phyloP scores from a whole-genome alignment of 768 basidiomycete species.

The Lactarius deliciosus region DNA sequence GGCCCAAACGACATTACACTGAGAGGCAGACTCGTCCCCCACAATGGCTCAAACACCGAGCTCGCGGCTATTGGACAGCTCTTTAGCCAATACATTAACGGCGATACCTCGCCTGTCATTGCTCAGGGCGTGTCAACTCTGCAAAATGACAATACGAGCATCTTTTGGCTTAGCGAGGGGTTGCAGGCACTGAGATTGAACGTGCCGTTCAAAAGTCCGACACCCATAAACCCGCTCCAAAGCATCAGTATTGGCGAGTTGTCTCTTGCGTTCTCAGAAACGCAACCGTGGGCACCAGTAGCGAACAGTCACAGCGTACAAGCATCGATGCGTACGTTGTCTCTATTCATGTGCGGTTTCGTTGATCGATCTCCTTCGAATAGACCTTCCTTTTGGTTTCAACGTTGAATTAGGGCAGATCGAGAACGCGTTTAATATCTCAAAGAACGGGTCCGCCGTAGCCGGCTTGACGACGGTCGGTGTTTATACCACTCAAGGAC shows the following conservation, averaged over 20 bases:
- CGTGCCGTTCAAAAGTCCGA: constrained; percentile 58
- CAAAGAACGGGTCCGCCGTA: constrained; percentile 50
- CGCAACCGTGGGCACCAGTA: constrained; percentile 57
- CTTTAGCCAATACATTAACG: constrained; percentile 73
- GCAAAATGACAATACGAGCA: constrained; percentile 52
- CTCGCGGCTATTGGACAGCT: constrained; percentile 56
- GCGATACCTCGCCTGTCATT: constrained; percentile 54
- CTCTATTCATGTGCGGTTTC: background rate
- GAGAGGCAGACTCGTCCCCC: constrained; percentile 53
- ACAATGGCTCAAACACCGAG: constrained; percentile 43
- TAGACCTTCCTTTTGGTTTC: constrained; percentile 75
- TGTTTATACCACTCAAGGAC: background rate
- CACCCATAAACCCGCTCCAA: constrained; percentile 60
- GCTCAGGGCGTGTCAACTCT: constrained; percentile 60
- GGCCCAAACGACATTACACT: constrained; percentile 61
- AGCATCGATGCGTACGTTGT: constrained; percentile 52
- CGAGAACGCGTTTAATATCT: constrained; percentile 62
- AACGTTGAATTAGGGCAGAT: constrained; percentile 56
- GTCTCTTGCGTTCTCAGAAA: constrained; percentile 53
- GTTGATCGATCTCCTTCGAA: background rate
- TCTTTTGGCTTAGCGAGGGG: constrained; percentile 69
- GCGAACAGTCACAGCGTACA: constrained; percentile 57
- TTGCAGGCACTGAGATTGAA: constrained; percentile 54
- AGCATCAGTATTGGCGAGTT: constrained; percentile 63
- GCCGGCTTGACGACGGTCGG: constrained; percentile 60